Base-by-base conservation (phyloP, 2,329 filamentous ascomycete species). In the Fusarium musae region DNA sequence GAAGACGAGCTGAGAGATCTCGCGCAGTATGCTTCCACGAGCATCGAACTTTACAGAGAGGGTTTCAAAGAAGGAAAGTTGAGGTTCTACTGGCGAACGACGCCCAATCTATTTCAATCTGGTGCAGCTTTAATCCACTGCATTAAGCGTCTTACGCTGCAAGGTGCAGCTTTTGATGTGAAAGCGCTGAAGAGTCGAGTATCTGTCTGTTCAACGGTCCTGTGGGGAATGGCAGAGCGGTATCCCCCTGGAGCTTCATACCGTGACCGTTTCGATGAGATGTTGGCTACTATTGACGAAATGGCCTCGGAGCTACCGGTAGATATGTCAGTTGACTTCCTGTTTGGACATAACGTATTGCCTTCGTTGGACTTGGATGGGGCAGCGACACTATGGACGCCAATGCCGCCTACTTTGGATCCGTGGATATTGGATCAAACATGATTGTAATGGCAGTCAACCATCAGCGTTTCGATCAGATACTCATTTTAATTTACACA, bases 181-280 rank as follows among this genome's bases (percentile, higher is more conserved):
- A 54, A 59, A 2, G 44, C 70, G 0, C 21, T 73, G 36, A 61
- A 60, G 5, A 65, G 39, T 4, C 42, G 60, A 1, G 65, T 79
- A 13, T 70, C 75, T 16, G 56, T 73, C 2, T 79, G 78, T 34
- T 72, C 65, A 1, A 75, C 77, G 0, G 62, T 80, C 9, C 60
- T 79, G 1, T 79, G 78, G 78, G 78, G 70, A 1, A 79, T 80
- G 78, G 78, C 76, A 8, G 78, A 79, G 54, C 63, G 77, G 17
- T 79, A 78, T 37, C 76, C 75, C 3, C 58, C 67, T 1, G 78
- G 77, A 3, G 46, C 63, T 23, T 71, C 65, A 9, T 79, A 79
- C 32, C 72, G 78, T 11, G 78, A 79, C 26, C 56, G 68, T 1
- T 79, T 79, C 42, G 78, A 79, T 3, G 70, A 59, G 23, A 30